Base-by-base conservation (phyloP, 768 basidiomycete genomes). In the Lentinula aciculospora region DNA sequence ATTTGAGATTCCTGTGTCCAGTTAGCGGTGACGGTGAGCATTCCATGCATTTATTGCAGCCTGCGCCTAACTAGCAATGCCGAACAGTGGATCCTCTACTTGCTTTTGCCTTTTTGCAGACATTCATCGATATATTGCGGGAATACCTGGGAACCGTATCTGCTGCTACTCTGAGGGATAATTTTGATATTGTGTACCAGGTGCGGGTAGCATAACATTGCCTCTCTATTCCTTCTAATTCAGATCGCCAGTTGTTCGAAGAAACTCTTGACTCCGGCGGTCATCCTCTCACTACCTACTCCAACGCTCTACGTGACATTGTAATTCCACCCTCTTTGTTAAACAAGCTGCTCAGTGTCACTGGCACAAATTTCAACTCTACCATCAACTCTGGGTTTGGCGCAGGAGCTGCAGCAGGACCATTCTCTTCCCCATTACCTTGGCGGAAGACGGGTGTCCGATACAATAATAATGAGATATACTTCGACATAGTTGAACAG, bases 181-280 rank as follows among this genome's bases (percentile, higher is more conserved):
- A 96, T 69, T 96, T 97, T 69, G 95, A 98, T 66, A 83, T 92
- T 25, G 94, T 97, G 6, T 96, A 98, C 66, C 94, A 96, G 78
- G 93, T 90, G 61, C 25, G 81, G 60, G 32, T n/a, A 25, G 34
- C 29, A 23, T 6, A n/a, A n/a, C 32, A 4, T 44, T n/a, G 4
- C 25, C 56, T 10, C 49, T 13, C 34, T 29, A 4, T 19, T 21
- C 15, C 19, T 51, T 1, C n/a, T 45, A 36, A 57, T 57, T 61
- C 40, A 54, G 57, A 49, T 56, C 36, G 57, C 57, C 56, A 95
- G 91, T 82, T 98, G 17, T 80, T 97, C 29, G 95, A 96, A 72
- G 95, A 98, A 72, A 94, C 92, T n/a, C 74, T 98, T 27, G 94
- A 96, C 67, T 85, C 93, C 8, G 89, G 92, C 10, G 94, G 95